Base-by-base conservation (phyloP, 2,329 filamentous ascomycete genomes). In the Colletotrichum sp. region DNA sequence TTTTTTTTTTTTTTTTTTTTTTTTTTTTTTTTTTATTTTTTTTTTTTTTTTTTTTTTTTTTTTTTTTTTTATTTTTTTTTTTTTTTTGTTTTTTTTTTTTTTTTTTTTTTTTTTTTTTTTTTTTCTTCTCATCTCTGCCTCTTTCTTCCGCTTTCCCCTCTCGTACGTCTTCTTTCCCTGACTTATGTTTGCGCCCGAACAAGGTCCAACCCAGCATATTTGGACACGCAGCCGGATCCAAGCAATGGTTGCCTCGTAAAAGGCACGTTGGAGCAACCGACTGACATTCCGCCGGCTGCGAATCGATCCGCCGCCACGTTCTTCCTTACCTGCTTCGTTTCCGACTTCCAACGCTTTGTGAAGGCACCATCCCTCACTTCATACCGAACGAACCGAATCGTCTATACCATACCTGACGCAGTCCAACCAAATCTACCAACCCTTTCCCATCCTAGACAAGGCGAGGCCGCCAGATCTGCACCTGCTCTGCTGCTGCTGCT, bases 181-280 rank as follows among this genome's bases (percentile, higher is more conserved):
- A 21, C 32, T 21, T 55, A 38, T 43, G 24, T 58, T 75, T 68
- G 64, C 69, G 64, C 70, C n/a, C 21, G 34, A 69, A 65, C 73
- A 75, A 73, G 70, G 73, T 36, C 64, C 70, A 73, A 75, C 73
- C 73, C 48, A 65, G 73, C 64, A 38, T 71, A n/a, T 36, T 62
- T 64, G 55, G n/a, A 52, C 70, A 34, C 26, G 58, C 73, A 26
- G 28, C 56, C 64, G 67, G 70, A 68, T 38, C 70, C 38, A 73
- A 65, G 70, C 56, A 52, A 73, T 66, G 70, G 58, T 34, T 43
- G 34, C 48, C 73, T 64, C 65, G 36, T 65, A 69, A 68, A 26
- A 52, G 43, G n/a, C 43, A 52, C 43, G n/a, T 52, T 52, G 69
- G 26, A 56, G 38, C 66, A 18, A 55, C 55, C 55, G 69, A 75